Evolutionary conservation across 2,329 filamentous ascomycete genomes (phyloP), one percentile per base, ranked within the genome.

Genomic region (Aureobasidium leucospermi): DNA sequence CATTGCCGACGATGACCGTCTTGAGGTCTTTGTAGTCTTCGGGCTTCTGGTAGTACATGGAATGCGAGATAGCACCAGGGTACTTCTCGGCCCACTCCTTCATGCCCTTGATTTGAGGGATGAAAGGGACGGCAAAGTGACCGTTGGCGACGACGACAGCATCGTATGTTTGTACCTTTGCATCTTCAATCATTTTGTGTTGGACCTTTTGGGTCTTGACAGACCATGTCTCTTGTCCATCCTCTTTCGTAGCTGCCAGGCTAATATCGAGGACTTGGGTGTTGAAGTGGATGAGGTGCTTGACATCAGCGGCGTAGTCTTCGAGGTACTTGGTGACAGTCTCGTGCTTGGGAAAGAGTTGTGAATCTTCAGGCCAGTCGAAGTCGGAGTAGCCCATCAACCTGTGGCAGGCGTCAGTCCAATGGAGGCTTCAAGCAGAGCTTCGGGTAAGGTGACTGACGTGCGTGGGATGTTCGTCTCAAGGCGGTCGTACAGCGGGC

Each of bases 401-500:
- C 0, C 39, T 46, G 61, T 84, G 96, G 90, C 97, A 96, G 28
- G 92, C 90, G 77, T 31, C 80, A 76, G 52, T 90, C 84, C 71
- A 96, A 96, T 74, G 96, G 83, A 3, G 91, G 88, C n/a, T 88
- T 90, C 19, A 89, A 79, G 68, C 23, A 23, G 23, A 23, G 23
- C 93, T 96, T 3, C 85, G 72, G 6, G 87, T 81, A 1, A 80
- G 60, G 34, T 69, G 69, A 46, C 55, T 9, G 47, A 58, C 55
- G 46, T 53, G 61, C 87, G 84, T 0, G 91, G 89, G 49, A 96
- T 91, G 71, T 97, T 97, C 23, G 92, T 91, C 68, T 96, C 87
- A 15, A 96, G 77, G 28, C 81, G 76, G 49, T 90, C 84, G 71
- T 96, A 96, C 74, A 96, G 83, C 3, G 92, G 88, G 16, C 88